phyloP scores from a whole-genome alignment of 768 basidiomycete genomes.

The Mycena crocata region DNA sequence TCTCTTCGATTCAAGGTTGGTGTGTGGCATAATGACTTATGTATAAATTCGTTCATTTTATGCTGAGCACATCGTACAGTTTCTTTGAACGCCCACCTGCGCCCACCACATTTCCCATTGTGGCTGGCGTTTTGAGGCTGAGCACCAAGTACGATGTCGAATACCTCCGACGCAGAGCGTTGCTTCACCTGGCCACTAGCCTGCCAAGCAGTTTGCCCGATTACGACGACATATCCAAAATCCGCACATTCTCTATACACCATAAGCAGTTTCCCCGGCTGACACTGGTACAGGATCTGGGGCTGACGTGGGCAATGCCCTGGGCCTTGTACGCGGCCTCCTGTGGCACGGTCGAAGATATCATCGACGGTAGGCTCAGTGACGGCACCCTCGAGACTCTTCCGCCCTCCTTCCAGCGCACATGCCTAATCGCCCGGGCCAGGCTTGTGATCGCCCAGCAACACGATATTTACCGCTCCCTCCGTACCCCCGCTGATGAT shows the following conservation, averaged over 20 bases:
- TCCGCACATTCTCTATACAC: neutral
- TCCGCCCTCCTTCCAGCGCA: neutral
- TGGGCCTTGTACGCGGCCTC: neutral
- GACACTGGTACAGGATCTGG: neutral
- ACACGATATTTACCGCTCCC: neutral
- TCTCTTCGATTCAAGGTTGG: constrained; percentile 13
- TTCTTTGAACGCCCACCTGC: constrained; percentile 22
- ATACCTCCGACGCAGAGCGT: constrained; percentile 14
- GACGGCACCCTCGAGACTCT: neutral
- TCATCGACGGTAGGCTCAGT: constrained; percentile 9
- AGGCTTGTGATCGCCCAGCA: neutral
- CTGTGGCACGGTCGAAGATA: neutral
- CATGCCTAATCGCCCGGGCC: neutral
- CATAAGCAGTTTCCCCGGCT: neutral
- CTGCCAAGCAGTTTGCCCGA: neutral
- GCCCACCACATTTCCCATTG: constrained; percentile 4
- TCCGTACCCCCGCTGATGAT: neutral
- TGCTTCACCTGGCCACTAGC: neutral
- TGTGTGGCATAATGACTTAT: neutral
- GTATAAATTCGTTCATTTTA: neutral
- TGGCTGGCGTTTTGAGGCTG: constrained; percentile 12
- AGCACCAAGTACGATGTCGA: constrained; percentile 23
- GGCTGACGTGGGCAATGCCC: constrained; percentile 7
- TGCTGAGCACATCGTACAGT: neutral
- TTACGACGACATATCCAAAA: neutral